A percentile compares a stretch with the other conserved stretches of the same genome.
phyloP scores from a whole-genome alignment of 306 rosid species.

The Prinsepia uniflora region DNA sequence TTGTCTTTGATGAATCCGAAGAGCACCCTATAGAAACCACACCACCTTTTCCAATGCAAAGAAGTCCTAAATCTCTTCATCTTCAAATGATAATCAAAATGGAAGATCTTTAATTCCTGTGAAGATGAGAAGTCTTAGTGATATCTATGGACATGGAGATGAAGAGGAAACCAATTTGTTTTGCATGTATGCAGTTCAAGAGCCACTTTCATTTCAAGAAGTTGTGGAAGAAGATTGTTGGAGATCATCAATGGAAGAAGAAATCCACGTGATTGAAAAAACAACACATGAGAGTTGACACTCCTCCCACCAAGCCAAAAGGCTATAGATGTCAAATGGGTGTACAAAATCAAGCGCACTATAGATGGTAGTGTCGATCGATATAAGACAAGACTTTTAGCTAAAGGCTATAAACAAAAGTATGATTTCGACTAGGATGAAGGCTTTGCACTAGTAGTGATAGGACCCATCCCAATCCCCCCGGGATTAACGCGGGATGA shows the following conservation, averaged over 20 bases:
- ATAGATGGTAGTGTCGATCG: too few relatives aligned
- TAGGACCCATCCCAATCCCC: too few relatives aligned
- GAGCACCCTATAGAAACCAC: too few relatives aligned
- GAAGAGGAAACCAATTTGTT: neutral
- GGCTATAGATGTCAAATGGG: constrained; percentile 1
- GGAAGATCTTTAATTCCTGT: neutral
- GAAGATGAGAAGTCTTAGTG: neutral
- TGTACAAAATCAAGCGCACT: neutral
- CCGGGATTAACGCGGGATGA: too few relatives aligned
- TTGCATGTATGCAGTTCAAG: neutral
- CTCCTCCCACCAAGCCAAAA: neutral
- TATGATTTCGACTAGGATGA: too few relatives aligned
- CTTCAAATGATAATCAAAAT: too few relatives aligned
- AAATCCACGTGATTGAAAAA: too few relatives aligned
- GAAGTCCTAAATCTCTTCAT: neutral
- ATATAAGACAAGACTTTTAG: too few relatives aligned
- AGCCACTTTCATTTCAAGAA: neutral
- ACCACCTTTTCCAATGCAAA: neutral
- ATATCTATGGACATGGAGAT: neutral
- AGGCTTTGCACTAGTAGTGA: too few relatives aligned
- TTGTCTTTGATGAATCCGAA: neutral
- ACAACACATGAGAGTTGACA: neutral
- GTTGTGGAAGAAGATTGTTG: neutral
- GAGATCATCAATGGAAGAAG: too few relatives aligned
- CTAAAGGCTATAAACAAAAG: too few relatives aligned